Evolutionary conservation across 2,329 filamentous ascomycete species (phyloP).

Genomic region (Neoarthrinium moseri): DNA sequence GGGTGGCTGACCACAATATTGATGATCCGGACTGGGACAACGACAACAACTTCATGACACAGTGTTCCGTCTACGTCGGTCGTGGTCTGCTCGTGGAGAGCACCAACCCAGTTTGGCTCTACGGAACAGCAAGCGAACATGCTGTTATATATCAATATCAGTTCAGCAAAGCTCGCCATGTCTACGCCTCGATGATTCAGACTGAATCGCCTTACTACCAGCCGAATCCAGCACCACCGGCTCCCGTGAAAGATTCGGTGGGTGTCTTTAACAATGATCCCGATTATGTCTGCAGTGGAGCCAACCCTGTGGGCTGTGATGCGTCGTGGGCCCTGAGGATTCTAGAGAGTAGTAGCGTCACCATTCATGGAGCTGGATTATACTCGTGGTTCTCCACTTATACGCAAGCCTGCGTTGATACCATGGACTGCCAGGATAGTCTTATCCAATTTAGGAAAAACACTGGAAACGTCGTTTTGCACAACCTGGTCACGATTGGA

Average conservation of each 20-base stretch:
- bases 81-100: constrained; percentile 2
- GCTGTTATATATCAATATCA: constrained; percentile 53
- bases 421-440: not conserved
- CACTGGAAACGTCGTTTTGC: too few relatives aligned
- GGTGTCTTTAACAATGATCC: not conserved
- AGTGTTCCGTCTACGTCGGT: constrained; percentile 30
- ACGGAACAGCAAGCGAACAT: constrained; percentile 49
- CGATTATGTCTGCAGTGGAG: not conserved
- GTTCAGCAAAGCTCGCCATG: constrained; percentile 42
- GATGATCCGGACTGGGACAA: constrained; percentile 36
- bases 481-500: too few relatives aligned
- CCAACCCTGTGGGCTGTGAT: too few relatives aligned
- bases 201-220: constrained; percentile 39
- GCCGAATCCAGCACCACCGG: constrained; percentile 8
- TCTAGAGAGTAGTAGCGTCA: not conserved
- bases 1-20: constrained; percentile 64
- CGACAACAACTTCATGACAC: constrained; percentile 8
- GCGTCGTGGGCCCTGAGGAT: too few relatives aligned
- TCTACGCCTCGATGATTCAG: constrained; percentile 47
- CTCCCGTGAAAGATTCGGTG: not conserved
- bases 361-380: not conserved
- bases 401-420: not conserved
- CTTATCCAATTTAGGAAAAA: too few relatives aligned
- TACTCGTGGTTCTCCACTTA: not conserved
- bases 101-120: constrained; percentile 22